Conservation (phyloP, 805 yeast genomes). For the Starmerella khaoyaiensis region DNA sequence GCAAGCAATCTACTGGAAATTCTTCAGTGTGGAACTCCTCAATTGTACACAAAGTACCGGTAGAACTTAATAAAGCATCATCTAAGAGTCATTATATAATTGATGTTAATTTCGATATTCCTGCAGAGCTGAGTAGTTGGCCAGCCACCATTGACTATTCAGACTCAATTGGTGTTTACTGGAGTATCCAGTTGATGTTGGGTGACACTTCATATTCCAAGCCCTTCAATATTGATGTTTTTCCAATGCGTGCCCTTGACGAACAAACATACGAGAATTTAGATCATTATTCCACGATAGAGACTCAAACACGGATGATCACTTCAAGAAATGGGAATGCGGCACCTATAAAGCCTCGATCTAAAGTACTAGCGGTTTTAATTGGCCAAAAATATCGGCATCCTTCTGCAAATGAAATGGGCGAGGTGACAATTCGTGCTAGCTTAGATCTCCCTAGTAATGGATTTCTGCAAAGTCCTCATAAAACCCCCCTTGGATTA, state of each 20-base stretch:
- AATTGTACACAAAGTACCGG: too few species aligned
- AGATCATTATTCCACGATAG: neutral
- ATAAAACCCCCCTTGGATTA: conserved; percentile 5
- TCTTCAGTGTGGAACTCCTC: too few species aligned
- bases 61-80: too few species aligned
- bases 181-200: neutral
- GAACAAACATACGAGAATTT: too few species aligned
- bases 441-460: conserved; percentile 1
- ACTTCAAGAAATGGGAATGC: neutral
- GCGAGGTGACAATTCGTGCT: conserved; percentile 2
- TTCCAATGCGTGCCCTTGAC: too few species aligned
- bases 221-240: too few species aligned
- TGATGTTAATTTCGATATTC: too few species aligned
- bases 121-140: too few species aligned
- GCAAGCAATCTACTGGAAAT: too few species aligned
- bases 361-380: conserved; percentile 2
- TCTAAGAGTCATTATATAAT: too few species aligned
- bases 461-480: conserved; percentile 12
- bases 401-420: conserved; percentile 6
- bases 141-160: too few species aligned
- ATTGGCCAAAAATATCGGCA: conserved; percentile 6
- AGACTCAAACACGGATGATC: neutral
- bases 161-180: neutral
- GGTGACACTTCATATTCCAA: neutral
- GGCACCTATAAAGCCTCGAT: conserved; percentile 1